Base-by-base conservation (phyloP, 495 filamentous ascomycete genomes). In the Daldinia childiae region DNA sequence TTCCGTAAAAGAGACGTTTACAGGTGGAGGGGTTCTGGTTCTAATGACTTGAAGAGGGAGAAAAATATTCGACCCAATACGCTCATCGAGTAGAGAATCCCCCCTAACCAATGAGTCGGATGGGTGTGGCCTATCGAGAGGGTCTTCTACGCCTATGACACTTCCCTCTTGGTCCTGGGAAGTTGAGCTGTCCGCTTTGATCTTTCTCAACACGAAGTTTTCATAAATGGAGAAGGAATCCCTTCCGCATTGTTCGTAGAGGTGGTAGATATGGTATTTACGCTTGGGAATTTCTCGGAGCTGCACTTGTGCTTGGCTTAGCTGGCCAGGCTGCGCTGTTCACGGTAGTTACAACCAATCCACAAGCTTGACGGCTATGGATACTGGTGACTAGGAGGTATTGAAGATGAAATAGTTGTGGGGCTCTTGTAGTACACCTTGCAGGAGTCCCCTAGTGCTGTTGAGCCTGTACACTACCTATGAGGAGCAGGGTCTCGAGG, bases 381-480 rank as follows among this genome's bases (percentile, higher is more conserved):
- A 66, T 69, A 62, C 68, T 61, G 58, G 64, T 73, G 58, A 73
- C 66, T 65, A 64, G 73, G 58, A 72, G 64, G 62, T 66, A 65
- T 72, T 74, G 70, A 59, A 76, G 72, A 73, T 61, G 68, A 74
- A 70, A 68, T 72, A 62, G 62, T 63, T 71, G 76, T 76, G 73
- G 76, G 76, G 67, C 71, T 76, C 61, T 65, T 61, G 68, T 73
- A 67, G 73, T 76, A 66, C 69, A 76, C 69, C 73, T 74, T 71
- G 70, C 76, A 72, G 68, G 50, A 65, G 57, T 69, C 68, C 60
- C 68, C 59, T 72, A 72, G 61, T 71, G 73, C 41, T 71, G 64
- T 59, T 71, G 63, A 57, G 30, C 19, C 54, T 36, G 54, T 38
- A 57, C 62, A 68, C 51, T 73, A 68, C 76, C 69, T 73, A 75